These are phyloP conservation scores for Albophoma yamanashiensis DNA, from an alignment of 2,329 filamentous ascomycete genomes.

Conservation along the genomic window DNA sequence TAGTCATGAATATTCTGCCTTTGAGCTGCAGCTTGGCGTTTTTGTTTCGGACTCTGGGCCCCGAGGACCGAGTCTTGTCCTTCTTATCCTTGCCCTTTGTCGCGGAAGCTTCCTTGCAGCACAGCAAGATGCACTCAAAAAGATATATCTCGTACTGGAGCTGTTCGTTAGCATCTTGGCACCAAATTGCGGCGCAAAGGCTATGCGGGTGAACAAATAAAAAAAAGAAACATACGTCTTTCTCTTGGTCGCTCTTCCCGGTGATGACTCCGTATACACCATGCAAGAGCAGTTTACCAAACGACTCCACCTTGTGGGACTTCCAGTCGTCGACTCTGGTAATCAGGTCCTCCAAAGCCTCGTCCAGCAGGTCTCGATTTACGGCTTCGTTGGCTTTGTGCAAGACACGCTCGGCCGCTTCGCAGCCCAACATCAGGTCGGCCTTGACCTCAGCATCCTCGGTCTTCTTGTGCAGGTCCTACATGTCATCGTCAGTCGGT, in stretches of 20 bases:
- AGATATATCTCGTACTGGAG: slow-evolving; percentile 90
- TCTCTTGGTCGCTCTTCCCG: slow-evolving; percentile 78
- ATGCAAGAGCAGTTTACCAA: slow-evolving; percentile 78
- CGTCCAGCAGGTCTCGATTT: slow-evolving; percentile 72
- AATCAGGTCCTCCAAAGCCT: slow-evolving; percentile 74
- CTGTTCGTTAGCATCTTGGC: neutral
- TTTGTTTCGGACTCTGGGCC: slow-evolving; percentile 48
- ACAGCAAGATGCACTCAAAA: slow-evolving; percentile 89
- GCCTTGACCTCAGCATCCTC: slow-evolving; percentile 59
- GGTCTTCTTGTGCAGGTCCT: slow-evolving; percentile 82
- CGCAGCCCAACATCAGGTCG: slow-evolving; percentile 68
- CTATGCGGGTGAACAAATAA: slow-evolving; percentile 7
- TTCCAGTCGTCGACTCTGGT: slow-evolving; percentile 94
- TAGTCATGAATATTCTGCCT: slow-evolving; percentile 97
- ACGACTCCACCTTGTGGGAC: slow-evolving; percentile 79
- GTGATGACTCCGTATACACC: slow-evolving; percentile 90
- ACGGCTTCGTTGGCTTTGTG: slow-evolving; percentile 85
- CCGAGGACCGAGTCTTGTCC: slow-evolving; percentile 46
- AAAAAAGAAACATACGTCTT: slow-evolving; percentile 53
- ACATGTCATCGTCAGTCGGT: neutral
- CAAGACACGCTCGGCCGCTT: slow-evolving; percentile 71
- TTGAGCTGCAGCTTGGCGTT: slow-evolving; percentile 86
- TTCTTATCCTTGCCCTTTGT: slow-evolving; percentile 76
- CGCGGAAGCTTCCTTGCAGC: slow-evolving; percentile 88
- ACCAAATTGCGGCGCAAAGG: neutral